Evolutionary conservation across 495 filamentous ascomycete species (phyloP).

Genomic region (Xylaria bambusicola): DNA sequence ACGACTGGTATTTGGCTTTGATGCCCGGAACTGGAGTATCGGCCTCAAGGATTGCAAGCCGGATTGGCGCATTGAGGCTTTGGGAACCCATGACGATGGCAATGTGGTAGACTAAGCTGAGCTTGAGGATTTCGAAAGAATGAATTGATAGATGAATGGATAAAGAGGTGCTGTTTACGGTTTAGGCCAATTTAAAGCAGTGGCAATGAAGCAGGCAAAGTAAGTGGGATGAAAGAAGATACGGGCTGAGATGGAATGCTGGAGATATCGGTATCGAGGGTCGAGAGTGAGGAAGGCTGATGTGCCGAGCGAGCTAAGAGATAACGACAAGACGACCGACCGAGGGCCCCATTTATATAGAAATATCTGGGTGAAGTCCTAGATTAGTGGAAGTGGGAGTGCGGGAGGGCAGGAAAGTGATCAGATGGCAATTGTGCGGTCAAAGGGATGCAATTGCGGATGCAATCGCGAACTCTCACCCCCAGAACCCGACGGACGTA

Average conservation of each 20-base stretch:
- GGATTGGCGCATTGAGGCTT: constrained; percentile 51
- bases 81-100: constrained; percentile 28
- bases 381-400: too few species aligned
- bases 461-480: constrained; percentile 10
- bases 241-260: not conserved
- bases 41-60: constrained; percentile 83
- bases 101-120: not conserved
- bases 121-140: not conserved
- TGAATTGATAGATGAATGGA: too few species aligned
- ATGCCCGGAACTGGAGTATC: constrained; percentile 65
- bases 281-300: not conserved
- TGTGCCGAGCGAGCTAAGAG: not conserved
- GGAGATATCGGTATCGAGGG: not conserved
- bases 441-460: not conserved
- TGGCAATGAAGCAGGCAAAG: not conserved
- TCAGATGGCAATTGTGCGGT: not conserved
- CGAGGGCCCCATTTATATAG: constrained; percentile 8
- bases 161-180: not conserved
- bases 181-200: not conserved
- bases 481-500: not conserved
- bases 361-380: too few species aligned
- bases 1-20: constrained; percentile 66
- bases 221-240: not conserved
- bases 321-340: constrained; percentile 3
- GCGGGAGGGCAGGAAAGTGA: not conserved